Conservation (phyloP, 2,329 filamentous ascomycete species). For the Colletotrichum truncatum region DNA sequence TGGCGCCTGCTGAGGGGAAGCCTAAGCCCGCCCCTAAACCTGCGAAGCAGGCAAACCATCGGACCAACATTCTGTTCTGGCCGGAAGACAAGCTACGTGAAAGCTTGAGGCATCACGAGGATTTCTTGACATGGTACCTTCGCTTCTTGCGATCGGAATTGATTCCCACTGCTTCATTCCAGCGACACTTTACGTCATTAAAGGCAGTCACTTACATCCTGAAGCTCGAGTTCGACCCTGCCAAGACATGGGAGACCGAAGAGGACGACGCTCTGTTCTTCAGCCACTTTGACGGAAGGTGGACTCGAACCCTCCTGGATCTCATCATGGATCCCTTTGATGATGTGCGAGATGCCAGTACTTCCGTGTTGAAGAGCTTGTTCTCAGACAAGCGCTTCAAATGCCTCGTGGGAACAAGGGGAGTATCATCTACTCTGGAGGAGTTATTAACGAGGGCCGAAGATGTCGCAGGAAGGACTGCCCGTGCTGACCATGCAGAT, state of each 20-base stretch:
- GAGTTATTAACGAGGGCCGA: conserved; percentile 64
- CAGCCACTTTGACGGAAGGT: conserved; percentile 54
- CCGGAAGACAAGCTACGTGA: conserved; percentile 46
- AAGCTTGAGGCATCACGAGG: conserved; percentile 60
- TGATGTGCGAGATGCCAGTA: conserved; percentile 76
- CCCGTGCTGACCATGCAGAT: conserved; percentile 91
- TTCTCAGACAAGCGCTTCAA: conserved; percentile 50
- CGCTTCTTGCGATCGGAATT: conserved; percentile 78
- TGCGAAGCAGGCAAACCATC: conserved; percentile 35
- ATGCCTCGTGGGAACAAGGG: conserved; percentile 28
- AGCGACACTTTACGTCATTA: conserved; percentile 84
- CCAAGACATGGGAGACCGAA: conserved; percentile 47
- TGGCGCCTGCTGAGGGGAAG: conserved; percentile 10
- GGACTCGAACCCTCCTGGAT: conserved; percentile 76
- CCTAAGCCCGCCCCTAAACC: conserved; percentile 13
- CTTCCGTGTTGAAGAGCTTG: conserved; percentile 58
- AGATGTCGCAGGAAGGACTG: conserved; percentile 71
- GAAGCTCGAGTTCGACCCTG: conserved; percentile 71
- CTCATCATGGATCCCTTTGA: conserved; percentile 91
- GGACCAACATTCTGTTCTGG: conserved; percentile 47
- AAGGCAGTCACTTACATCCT: conserved; percentile 76
- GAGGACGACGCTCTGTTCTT: conserved; percentile 52
- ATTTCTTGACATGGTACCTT: conserved; percentile 80
- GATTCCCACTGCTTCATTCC: conserved; percentile 85
- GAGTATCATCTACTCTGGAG: conserved; percentile 43